Conservation (phyloP, 164 flowering plant species). For the Protea cynaroides region DNA sequence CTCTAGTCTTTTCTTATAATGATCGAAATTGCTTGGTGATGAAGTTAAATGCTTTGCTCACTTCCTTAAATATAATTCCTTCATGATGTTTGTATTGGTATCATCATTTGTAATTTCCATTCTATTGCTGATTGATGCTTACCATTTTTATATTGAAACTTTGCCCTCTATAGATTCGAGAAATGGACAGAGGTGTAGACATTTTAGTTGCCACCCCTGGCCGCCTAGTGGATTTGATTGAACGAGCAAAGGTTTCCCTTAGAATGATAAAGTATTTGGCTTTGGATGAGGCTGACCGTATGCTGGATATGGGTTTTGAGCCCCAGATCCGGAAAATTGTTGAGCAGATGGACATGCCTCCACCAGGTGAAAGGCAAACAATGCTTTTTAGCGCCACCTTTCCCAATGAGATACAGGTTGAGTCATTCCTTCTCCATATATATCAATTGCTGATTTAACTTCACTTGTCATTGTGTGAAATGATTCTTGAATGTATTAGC, state of each 20-base stretch:
- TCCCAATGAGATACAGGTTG: conserved; percentile 57
- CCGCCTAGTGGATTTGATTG: conserved; percentile 59
- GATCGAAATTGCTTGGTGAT: no score
- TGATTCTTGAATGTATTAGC: no score
- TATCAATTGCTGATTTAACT: no score
- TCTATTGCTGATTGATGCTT: neutral
- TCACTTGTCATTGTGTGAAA: no score
- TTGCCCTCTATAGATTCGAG: conserved; percentile 33
- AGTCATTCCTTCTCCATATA: no score
- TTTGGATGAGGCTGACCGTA: conserved; percentile 65
- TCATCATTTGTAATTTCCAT: no score
- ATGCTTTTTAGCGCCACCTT: conserved; percentile 72
- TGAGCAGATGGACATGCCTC: conserved; percentile 55
- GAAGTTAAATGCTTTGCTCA: no score
- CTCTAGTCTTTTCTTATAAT: no score
- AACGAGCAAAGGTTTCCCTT: conserved; percentile 50
- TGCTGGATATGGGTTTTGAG: conserved; percentile 76
- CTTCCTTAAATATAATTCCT: no score
- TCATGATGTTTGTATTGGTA: no score
- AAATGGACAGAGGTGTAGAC: conserved; percentile 54
- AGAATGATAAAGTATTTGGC: conserved; percentile 41
- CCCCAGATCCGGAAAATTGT: conserved; percentile 57
- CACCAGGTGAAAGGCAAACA: conserved; percentile 49
- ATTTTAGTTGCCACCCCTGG: conserved; percentile 76
- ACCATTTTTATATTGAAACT: neutral